Evolutionary conservation across 805 yeast species (phyloP), one percentile per base, ranked within the genome.

Genomic region (Starmerella bombi): DNA sequence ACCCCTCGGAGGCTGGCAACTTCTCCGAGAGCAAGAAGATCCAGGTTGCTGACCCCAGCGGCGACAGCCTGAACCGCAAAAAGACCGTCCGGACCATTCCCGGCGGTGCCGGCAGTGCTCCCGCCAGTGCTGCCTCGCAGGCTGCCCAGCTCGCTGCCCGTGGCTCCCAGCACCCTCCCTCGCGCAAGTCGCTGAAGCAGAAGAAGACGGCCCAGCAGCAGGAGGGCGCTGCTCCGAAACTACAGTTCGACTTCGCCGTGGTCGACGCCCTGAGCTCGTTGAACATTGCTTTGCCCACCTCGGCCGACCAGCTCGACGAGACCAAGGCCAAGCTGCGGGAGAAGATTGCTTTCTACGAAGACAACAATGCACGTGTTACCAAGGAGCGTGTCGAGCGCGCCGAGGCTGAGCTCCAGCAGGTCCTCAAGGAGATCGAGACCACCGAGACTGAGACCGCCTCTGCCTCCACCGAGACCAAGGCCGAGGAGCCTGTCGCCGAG

Each of bases 291-390:
- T 72, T 86, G 48, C 98, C 98, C 58, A 68, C 78, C 45, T 70
- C 76, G 52, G 64, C 72, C 48, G 91, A 77, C 15, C 88, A 81
- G 40, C 75, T 79, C 50, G 68, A 78, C 25, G 62, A 63, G 34
- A 74, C 88, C 48, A 61, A 81, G 54, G 74, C 67, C 38, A 66
- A 74, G 50, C 74, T 88, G 62, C 74, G 76, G 67, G 71, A 68
- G 52, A 85, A 91, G 61, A 72, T 82, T 56, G 67, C 65, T 42
- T 75, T 75, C 48, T 80, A 73, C 64, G 65, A 71, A 60, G 67
- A 69, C 37, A 75, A 76, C 63, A 93, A 84, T 66, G 86, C 77
- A 45, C 81, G 75, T 42, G 81, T 77, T 56, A 83, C 96, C 45
- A 71, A 75, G 59, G 72, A 73, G 60, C 79, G 80, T 60, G 68